Base-by-base conservation (phyloP, 2,329 filamentous ascomycete species). In the Fusarium illudens region DNA sequence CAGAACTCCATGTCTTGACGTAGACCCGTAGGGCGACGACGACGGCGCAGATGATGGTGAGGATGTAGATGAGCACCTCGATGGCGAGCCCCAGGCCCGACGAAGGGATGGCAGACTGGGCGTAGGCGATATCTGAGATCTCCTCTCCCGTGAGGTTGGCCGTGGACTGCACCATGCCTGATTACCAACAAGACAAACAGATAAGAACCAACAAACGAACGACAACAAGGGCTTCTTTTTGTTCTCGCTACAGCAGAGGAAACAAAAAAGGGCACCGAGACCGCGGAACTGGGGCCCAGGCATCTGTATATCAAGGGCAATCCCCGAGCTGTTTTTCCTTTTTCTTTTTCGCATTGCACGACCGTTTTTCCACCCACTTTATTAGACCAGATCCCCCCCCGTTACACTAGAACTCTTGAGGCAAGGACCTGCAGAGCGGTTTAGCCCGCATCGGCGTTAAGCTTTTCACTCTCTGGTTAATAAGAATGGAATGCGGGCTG, bases 61-160 rank as follows among this genome's bases (percentile, higher is more conserved):
- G 44, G 42, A 60, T 17, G 22, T 63, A 63, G 17, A 63, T 55
- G 20, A 63, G 27, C 10, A 63, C 56, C 34, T 63, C 60, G 3
- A 59, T 55, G 1, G 50, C 42, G 4, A 60, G 29, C 6, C 60
- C 60, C 11, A 63, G 27, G 15, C 60, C 50, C 13, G 34, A 46
- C 3, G 60, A 13, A 10, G 25, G 50, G 30, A 63, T 63, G 19
- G 50, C n/a, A 50, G 56, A 30, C 13, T 60, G 56, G 4, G 33
- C 30, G 27, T 60, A 63, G 20, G 60, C 60, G 15, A 63, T 60
- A 15, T 55, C 19, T 44, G 60, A 44, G 17, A 60, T 60, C 42
- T 63, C 56, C 50, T 63, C 42, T 6, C 60, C 60, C 3, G 60
- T 60, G 17, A 59, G 42, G 33, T 54, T 42, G 13, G 42, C 55